Percentiles rank a stretch among this genome's conserved stretches.
phyloP scores from a whole-genome alignment of 2,329 filamentous ascomycete genomes.

The Cordyceps cateniannulata region DNA sequence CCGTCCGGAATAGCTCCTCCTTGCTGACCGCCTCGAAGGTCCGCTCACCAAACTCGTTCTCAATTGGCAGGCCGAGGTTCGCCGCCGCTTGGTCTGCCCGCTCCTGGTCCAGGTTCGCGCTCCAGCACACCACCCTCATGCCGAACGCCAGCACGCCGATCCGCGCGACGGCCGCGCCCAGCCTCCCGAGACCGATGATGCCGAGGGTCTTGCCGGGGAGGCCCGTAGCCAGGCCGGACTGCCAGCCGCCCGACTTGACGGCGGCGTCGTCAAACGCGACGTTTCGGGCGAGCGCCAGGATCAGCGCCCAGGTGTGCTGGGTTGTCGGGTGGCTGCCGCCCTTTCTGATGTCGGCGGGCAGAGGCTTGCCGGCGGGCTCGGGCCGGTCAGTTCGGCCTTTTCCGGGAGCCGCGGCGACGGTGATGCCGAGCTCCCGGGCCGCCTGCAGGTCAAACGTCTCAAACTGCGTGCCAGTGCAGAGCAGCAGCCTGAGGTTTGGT shows the following conservation, averaged over 20 bases:
- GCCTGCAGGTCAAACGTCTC: constrained; percentile 50
- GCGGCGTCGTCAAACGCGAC: constrained; percentile 52
- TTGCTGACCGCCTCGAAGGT: constrained; percentile 54
- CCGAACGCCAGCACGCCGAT: constrained; percentile 55
- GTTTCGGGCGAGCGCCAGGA: constrained; percentile 51
- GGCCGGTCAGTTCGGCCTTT: constrained; percentile 19
- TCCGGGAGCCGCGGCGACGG: constrained; percentile 45
- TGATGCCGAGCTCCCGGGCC: constrained; percentile 41
- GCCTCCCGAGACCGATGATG: constrained; percentile 53
- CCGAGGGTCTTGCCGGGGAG: constrained; percentile 55
- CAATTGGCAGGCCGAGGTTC: constrained; percentile 49
- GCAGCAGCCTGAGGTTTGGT: constrained; percentile 56
- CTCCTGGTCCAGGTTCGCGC: constrained; percentile 54
- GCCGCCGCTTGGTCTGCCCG: constrained; percentile 51
- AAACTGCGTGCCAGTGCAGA: constrained; percentile 57
- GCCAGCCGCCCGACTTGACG: constrained; percentile 52
- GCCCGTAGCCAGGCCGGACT: constrained; percentile 48
- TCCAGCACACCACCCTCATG: constrained; percentile 61
- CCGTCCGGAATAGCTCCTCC: constrained; percentile 51
- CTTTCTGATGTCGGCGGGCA: constrained; percentile 20
- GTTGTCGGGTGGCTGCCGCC: constrained; percentile 41
- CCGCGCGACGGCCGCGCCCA: constrained; percentile 53
- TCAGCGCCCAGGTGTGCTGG: constrained; percentile 50
- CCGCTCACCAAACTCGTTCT: constrained; percentile 41
- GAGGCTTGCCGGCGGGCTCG: constrained; percentile 11